Evolutionary conservation across 148 eudicot genomes (phyloP).

Genomic region (Rhododendron vialii): DNA sequence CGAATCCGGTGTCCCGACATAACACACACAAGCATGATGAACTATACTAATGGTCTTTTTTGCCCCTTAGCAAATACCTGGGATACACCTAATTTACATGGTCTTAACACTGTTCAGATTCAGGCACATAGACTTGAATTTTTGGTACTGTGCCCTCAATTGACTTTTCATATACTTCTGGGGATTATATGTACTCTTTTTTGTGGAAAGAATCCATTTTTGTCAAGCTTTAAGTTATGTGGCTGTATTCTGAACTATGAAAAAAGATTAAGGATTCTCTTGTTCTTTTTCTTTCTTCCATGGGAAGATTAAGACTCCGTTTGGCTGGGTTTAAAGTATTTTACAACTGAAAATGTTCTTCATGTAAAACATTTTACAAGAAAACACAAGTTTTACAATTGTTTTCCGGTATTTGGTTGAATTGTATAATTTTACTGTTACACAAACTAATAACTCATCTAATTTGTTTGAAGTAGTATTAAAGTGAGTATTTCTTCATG

Average conservation of each 20-base stretch:
- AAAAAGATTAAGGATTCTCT: background rate
- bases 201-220: background rate
- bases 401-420: too few species aligned
- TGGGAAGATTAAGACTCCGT: too few species aligned
- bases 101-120: background rate
- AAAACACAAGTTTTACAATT: too few species aligned
- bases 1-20: slow-evolving; percentile 29
- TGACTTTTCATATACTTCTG: background rate
- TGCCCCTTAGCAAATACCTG: background rate
- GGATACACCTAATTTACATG: background rate
- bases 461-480: too few species aligned
- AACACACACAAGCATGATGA: background rate
- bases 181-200: background rate
- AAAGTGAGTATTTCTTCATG: too few species aligned
- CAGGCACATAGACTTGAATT: background rate
- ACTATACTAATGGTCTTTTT: background rate
- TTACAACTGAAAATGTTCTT: too few species aligned
- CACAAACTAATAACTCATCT: too few species aligned
- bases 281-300: background rate
- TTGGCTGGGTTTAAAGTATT: too few species aligned
- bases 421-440: too few species aligned
- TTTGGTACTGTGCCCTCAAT: background rate
- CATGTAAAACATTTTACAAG: too few species aligned
- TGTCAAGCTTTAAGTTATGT: background rate
- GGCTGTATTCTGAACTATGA: background rate